Evolutionary conservation across 2,329 filamentous ascomycete species (phyloP), one percentile per base, ranked within the genome.

Genomic region (Neofusicoccum ribis): DNA sequence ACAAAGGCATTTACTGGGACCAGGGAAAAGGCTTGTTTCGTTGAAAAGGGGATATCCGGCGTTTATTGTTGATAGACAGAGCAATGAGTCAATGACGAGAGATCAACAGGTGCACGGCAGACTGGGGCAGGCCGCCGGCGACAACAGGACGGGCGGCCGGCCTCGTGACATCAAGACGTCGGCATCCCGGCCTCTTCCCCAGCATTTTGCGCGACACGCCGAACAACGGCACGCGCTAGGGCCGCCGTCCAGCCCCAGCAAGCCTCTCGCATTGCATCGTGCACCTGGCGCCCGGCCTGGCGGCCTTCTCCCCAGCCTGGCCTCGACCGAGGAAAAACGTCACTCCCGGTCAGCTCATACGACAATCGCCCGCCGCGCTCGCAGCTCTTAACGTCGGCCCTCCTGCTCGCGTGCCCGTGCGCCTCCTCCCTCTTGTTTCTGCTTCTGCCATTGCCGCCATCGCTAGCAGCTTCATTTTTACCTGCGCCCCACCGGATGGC

Each of bases 161-260:
- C n/a, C 56, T 60, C 56, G 61, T 63, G 61, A 63, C 60, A 63
- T 63, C 60, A 63, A 12, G 59, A 49, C 36, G 17, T 61, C 23
- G 27, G 34, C 27, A 31, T 49, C 34, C 46, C 44, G 43, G 41
- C 31, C 31, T n/a, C 27, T 60, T 60, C 56, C 43, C 27, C 41
- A 60, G 56, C 56, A 37, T 47, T 47, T 27, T 37, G 37, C 27
- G 27, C 1, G 27, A 7, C 37, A 15, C 11, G 37, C 37, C 37
- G 37, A 15, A 15, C 6, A 6, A 27, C 23, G 41, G 52, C 43
- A 34, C 34, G 56, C 56, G 56, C 56, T 60, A 60, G 41, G 43
- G 37, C 37, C 37, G 14, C 2, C 4, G 37, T 39, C 43, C 43
- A 44, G n/a, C 15, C 15, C 43, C 14, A 17, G 15, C 43, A 44